Percentiles rank a stretch among this genome's conserved stretches.
These are phyloP conservation scores for Euphorbia lathyris DNA, from an alignment of 345 rosid species.

Conservation along the genomic window DNA sequence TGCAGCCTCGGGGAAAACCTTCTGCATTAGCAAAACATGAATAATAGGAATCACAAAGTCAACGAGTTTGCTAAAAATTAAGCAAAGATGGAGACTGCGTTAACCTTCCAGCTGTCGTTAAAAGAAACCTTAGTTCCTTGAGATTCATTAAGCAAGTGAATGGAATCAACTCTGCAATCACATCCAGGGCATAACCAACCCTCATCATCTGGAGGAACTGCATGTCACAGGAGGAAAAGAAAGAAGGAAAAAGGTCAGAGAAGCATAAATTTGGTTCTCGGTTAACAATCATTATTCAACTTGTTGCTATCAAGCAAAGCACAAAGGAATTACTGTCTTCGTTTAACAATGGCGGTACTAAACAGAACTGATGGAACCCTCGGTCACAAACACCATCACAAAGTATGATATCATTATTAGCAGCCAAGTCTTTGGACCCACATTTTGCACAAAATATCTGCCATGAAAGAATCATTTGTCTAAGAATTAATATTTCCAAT, in stretches of 20 bases:
- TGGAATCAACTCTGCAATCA: constrained; percentile 79
- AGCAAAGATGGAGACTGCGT: constrained; percentile 4
- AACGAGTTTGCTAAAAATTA: background rate
- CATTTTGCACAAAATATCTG: constrained; percentile 99
- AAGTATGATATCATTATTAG: constrained; percentile 86
- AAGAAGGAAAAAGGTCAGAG: background rate
- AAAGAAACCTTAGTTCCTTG: constrained; percentile 64
- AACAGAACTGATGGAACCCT: constrained; percentile 89
- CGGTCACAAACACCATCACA: constrained; percentile 97
- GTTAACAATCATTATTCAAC: constrained; percentile 10
- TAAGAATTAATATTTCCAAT: constrained; percentile 19
- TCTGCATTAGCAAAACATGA: constrained; percentile 43
- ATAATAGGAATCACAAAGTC: constrained; percentile 10
- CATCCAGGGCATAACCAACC: constrained; percentile 98
- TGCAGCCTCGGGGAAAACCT: constrained; percentile 82
- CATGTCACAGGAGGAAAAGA: constrained; percentile 22
- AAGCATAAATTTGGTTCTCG: constrained; percentile 14
- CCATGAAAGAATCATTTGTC: constrained; percentile 25
- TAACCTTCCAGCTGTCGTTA: constrained; percentile 81
- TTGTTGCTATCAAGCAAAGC: constrained; percentile 21
- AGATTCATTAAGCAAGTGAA: constrained; percentile 71
- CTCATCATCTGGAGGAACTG: constrained; percentile 95
- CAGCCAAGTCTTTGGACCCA: constrained; percentile 75
- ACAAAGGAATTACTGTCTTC: constrained; percentile 73
- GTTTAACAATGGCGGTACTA: constrained; percentile 76